A percentile compares a stretch with the other conserved stretches of the same genome.
Conservation (phyloP, 371 early-diverging fungal species). For the Rhizopus delemar region DNA sequence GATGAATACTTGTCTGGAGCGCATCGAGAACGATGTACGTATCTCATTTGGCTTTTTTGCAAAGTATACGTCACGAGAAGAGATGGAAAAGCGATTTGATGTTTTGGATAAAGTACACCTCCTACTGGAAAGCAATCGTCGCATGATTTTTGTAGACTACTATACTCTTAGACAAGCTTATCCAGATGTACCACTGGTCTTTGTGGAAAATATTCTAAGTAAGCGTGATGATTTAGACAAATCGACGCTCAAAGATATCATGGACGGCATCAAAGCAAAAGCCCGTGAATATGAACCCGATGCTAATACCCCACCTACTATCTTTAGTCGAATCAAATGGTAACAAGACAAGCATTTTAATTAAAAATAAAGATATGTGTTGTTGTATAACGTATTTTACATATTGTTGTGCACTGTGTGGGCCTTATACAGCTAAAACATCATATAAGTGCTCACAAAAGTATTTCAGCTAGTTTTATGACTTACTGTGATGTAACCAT, state of each 20-base stretch:
- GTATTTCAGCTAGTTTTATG: background rate
- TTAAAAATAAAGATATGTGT: background rate
- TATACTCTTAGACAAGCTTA: slow-evolving; percentile 75
- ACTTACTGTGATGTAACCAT: slow-evolving; percentile 54
- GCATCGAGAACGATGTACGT: slow-evolving; percentile 67
- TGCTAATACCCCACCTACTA: slow-evolving; percentile 50
- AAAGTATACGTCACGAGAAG: slow-evolving; percentile 60
- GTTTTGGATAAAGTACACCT: slow-evolving; percentile 73
- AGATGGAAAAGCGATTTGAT: slow-evolving; percentile 71
- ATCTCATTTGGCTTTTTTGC: slow-evolving; percentile 68
- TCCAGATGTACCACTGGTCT: slow-evolving; percentile 78
- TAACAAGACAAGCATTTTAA: slow-evolving; percentile 9
- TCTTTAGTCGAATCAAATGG: slow-evolving; percentile 56
- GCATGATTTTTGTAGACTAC: slow-evolving; percentile 76
- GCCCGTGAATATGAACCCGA: slow-evolving; percentile 65
- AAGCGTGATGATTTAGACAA: slow-evolving; percentile 82
- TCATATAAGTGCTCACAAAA: background rate
- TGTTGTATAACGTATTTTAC: background rate
- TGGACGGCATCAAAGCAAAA: slow-evolving; percentile 74
- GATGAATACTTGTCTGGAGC: slow-evolving; percentile 60
- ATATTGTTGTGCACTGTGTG: background rate
- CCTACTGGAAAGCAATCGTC: slow-evolving; percentile 64
- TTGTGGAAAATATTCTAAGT: slow-evolving; percentile 75
- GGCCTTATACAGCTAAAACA: slow-evolving; percentile 1
- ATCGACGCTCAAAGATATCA: slow-evolving; percentile 69